Percentiles rank a stretch among this genome's conserved stretches.
Conservation (phyloP, 768 basidiomycete species). For the Amanita pallidorosea region DNA sequence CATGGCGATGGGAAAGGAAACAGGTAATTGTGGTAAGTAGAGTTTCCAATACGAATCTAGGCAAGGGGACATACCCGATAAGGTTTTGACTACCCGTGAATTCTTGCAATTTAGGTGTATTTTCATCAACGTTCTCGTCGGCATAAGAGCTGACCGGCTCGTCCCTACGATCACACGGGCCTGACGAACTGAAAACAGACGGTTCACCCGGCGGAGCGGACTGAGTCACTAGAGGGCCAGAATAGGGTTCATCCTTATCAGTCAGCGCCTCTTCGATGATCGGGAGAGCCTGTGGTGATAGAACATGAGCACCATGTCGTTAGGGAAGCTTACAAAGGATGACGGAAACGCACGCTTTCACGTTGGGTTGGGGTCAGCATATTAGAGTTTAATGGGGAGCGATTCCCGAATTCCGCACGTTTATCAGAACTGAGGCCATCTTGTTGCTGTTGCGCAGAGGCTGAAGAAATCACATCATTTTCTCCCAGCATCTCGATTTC, state of each 20-base stretch:
- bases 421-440: slow-evolving; percentile 3
- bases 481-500: slow-evolving; percentile 15
- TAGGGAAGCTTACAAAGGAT: background rate
- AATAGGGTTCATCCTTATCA: background rate
- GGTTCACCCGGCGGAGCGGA: slow-evolving; percentile 1
- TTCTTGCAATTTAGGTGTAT: slow-evolving; percentile 31
- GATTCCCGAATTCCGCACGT: slow-evolving; percentile 1
- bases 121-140: slow-evolving; percentile 17
- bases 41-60: background rate
- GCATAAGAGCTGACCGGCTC: slow-evolving; percentile 13
- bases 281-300: slow-evolving; percentile 1
- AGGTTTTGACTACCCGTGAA: slow-evolving; percentile 38
- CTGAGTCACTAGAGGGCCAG: background rate
- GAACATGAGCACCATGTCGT: slow-evolving; percentile 5
- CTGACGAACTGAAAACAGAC: background rate
- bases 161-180: background rate
- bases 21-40: background rate
- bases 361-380: slow-evolving; percentile 1
- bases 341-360: slow-evolving; percentile 5
- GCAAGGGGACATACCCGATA: slow-evolving; percentile 27
- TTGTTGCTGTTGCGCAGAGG: slow-evolving; percentile 4
- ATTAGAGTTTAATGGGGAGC: slow-evolving; percentile 4
- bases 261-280: background rate
- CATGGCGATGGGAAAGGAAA: background rate
- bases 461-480: slow-evolving; percentile 10